These are phyloP conservation scores for Sclerotinia minor DNA, from an alignment of 2,329 filamentous ascomycete species.

Conservation along the genomic window DNA sequence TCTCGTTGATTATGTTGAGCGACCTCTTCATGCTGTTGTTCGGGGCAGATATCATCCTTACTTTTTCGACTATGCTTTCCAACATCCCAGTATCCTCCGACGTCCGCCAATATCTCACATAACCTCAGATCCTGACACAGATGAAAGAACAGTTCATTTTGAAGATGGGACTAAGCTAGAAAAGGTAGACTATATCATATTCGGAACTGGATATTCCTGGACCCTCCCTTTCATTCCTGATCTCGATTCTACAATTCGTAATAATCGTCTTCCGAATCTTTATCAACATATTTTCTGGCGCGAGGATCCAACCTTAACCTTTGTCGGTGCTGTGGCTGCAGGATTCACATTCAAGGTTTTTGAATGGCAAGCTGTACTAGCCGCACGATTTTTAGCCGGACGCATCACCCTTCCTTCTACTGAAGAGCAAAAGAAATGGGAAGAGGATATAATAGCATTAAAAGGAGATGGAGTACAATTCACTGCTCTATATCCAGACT, in stretches of 20 bases:
- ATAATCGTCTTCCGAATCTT: conserved; percentile 56
- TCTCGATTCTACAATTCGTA: conserved; percentile 47
- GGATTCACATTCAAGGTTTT: conserved; percentile 68
- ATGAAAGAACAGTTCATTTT: conserved; percentile 53
- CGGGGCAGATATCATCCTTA: conserved; percentile 55
- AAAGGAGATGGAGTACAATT: conserved; percentile 60
- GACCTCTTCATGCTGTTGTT: conserved; percentile 55
- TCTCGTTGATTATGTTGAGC: conserved; percentile 48
- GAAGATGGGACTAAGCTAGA: conserved; percentile 54
- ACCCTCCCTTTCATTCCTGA: conserved; percentile 60
- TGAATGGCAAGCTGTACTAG: conserved; percentile 66
- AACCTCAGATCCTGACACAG: conserved; percentile 35
- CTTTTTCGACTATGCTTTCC: conserved; percentile 60
- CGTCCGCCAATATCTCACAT: conserved; percentile 52
- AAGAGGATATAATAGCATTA: conserved; percentile 52
- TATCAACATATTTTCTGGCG: conserved; percentile 60
- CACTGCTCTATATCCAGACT: conserved; percentile 58
- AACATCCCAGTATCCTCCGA: conserved; percentile 54
- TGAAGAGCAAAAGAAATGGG: conserved; percentile 56
- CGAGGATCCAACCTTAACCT: conserved; percentile 55
- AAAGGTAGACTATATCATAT: conserved; percentile 62
- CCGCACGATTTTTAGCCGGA: conserved; percentile 58
- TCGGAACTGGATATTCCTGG: conserved; percentile 67
- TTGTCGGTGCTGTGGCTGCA: conserved; percentile 58
- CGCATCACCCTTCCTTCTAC: conserved; percentile 51